Evolutionary conservation across 2,329 filamentous ascomycete genomes (phyloP), one percentile per base, ranked within the genome.

Genomic region (Cordyceps tenuipes): DNA sequence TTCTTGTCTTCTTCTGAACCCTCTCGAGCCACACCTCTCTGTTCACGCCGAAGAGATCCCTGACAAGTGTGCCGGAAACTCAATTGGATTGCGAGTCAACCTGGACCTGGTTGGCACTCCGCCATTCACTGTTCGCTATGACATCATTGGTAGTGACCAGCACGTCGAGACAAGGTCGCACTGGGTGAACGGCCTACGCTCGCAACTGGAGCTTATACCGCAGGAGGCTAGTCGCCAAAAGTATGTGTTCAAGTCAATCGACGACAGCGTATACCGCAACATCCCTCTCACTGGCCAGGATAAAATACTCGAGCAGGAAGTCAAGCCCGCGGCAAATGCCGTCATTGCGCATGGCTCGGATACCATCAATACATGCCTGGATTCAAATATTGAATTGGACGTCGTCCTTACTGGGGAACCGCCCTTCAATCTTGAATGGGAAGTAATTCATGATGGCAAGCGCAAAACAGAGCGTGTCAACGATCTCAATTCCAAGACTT

Each of bases 41-140:
- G 77, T 99, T 54, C 82, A 82, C 36, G 81, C 85, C 7, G 89
- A 96, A 66, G 87, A 91, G 63, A 91, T 99, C 48, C 89, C 90
- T 57, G 94, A 99, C 72, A 96, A 95, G 70, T 99, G 94, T 71
- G 93, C 92, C 41, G 91, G 92, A 52, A 96, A 91, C 68, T 91
- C 94, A 0, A 90, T 99, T 63, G 94, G 94, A 46, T 81, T 99
- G 59, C 84, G 88, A 12, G 90, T 99, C 47, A 89, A 94, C 68
- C 77, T 99, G 54, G 91, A 97, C 70, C 80, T 99, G 44, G 88
- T 93, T 31, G 94, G 94, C 62, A 96, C 91, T 0, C 93, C 95
- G 50, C 93, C 93, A 1, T 99, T 99, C 74, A 78, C 80, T n/a
- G 79, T 99, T 50, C 78, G 80, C 23, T 99, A 97, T 71, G 86